These are phyloP conservation scores for Gloeostereum incarnatum DNA, from an alignment of 768 basidiomycete genomes.

Conservation along the genomic window DNA sequence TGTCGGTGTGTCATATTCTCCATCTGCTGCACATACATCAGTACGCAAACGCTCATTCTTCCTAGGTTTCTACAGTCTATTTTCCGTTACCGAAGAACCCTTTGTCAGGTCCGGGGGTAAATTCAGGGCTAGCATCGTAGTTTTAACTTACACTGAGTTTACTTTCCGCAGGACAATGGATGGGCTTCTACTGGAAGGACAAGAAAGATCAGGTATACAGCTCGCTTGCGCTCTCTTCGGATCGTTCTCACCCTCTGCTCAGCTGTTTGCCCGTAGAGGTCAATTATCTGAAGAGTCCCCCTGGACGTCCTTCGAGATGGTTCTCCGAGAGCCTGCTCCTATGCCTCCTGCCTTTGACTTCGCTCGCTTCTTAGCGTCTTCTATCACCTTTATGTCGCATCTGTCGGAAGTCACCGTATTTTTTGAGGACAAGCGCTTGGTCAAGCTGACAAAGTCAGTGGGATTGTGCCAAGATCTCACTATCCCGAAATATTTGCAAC, in stretches of 20 bases:
- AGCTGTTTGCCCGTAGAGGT: constrained; percentile 83
- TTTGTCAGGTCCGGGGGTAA: constrained; percentile 75
- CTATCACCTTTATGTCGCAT: constrained; percentile 86
- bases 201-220: constrained; percentile 72
- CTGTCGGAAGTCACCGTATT: constrained; percentile 72
- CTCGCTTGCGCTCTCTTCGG: not conserved
- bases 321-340: constrained; percentile 68
- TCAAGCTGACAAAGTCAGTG: constrained; percentile 52
- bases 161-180: constrained; percentile 60
- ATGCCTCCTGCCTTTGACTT: constrained; percentile 84
- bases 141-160: constrained; percentile 13
- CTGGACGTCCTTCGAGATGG: constrained; percentile 92
- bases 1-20: constrained; percentile 40
- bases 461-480: constrained; percentile 40
- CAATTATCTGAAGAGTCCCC: constrained; percentile 33
- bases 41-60: no score
- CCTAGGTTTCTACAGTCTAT: constrained; percentile 68
- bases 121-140: constrained; percentile 9
- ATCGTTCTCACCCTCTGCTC: constrained; percentile 5
- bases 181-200: constrained; percentile 96
- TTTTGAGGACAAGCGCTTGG: constrained; percentile 70
- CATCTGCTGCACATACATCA: not conserved
- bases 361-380: constrained; percentile 81
- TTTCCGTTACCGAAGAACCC: constrained; percentile 78
- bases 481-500: constrained; percentile 48